A percentile compares a stretch with the other conserved stretches of the same genome.
Evolutionary conservation across 305 asterid genomes (phyloP).

Genomic region (Euphrasia arctica): DNA sequence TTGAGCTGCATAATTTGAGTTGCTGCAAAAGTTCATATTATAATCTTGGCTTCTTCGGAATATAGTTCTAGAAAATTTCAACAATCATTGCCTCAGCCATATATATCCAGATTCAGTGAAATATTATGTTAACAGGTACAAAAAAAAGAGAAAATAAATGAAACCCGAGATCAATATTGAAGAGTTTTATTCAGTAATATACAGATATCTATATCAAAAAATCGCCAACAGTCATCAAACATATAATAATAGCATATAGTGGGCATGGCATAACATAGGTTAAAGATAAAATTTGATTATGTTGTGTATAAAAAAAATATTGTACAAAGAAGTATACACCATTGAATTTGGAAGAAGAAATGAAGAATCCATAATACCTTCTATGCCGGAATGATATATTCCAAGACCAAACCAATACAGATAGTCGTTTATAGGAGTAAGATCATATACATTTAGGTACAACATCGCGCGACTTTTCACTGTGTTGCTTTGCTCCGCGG

Average conservation of each 20-base stretch:
- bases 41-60: not conserved
- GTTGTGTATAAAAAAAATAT: conserved; percentile 1
- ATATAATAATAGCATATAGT: not conserved
- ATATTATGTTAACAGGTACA: not conserved
- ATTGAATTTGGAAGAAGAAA: not conserved
- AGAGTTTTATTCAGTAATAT: not conserved
- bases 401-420: conserved; percentile 93
- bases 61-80: not conserved
- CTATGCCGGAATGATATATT: conserved; percentile 85
- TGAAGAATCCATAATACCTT: conserved; percentile 46
- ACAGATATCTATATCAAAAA: not conserved
- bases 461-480: conserved; percentile 50
- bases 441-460: conserved; percentile 86
- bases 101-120: not conserved
- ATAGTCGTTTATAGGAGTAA: conserved; percentile 75
- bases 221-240: not conserved
- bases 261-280: conserved; percentile 1
- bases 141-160: not conserved
- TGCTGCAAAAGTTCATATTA: not conserved
- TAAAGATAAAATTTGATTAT: conserved; percentile 3
- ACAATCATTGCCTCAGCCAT: not conserved
- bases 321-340: conserved; percentile 8
- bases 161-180: not conserved
- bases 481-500: conserved; percentile 36
- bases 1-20: not conserved